Evolutionary conservation across 495 filamentous ascomycete genomes (phyloP), one percentile per base, ranked within the genome.

Genomic region (Durotheca rogersii): DNA sequence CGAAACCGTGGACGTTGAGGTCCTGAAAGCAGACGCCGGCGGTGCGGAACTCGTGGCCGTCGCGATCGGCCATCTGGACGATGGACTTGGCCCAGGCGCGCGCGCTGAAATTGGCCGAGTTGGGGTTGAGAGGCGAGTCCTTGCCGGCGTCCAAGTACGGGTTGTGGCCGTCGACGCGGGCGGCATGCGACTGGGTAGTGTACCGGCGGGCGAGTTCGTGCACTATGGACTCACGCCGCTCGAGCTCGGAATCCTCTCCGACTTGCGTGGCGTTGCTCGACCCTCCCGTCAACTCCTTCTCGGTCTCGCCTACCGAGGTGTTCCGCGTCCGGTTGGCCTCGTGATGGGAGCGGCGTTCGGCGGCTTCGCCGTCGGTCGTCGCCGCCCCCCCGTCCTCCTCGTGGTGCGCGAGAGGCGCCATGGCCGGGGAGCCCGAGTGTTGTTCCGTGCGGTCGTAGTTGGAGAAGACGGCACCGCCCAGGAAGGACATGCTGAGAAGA

Each of bases 1-100:
- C 88, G 62, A 82, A 91, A 21, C 88, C 88, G 67, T 89, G 83
- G 16, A 89, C 83, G 48, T 79, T 87, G 47, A 93, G 71, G 56
- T 88, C 80, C 57, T 76, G 79, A 65, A 74, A 82, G 43, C 67
- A 58, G 29, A 84, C 69, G 27, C 80, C 81, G 3, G 71, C 71
- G 2, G 75, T 76, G 44, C 79, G 69, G 49, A 72, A 72, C 14
- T 67, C 58, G 20, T 64, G 58, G 14, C 77, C 77, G 19, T 69
- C 66, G 30, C 70, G 67, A 11, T 65, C 51, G 3, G 75, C 59
- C 50, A 78, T 62, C 20, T 71, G 68, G 27, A 81, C 70, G 25
- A 82, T 46, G 17, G 74, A 62, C 68, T 81, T 81, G 23, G 74
- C 72, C 81, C 81, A 84, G 16, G 71, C 70, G 16, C 69, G 68